These are phyloP conservation scores for Luffa aegyptiaca DNA, from an alignment of 306 rosid genomes.

Conservation along the genomic window DNA sequence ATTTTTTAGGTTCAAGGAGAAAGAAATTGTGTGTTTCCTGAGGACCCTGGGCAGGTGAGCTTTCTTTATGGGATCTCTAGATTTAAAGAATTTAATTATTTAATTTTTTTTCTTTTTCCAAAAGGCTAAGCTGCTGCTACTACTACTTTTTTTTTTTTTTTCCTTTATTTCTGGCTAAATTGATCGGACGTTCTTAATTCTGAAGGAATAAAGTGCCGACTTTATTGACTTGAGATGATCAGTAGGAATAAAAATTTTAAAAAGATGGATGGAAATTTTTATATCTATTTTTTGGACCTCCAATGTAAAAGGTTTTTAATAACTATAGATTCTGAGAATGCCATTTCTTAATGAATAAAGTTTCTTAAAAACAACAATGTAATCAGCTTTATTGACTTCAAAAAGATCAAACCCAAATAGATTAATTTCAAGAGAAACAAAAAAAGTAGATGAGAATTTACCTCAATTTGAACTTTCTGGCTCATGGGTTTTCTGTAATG, in stretches of 20 bases:
- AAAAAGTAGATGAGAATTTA: neutral
- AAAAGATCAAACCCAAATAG: neutral
- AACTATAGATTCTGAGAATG: neutral
- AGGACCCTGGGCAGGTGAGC: conserved; percentile 95
- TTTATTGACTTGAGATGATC: conserved; percentile 5
- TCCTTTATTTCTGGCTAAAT: neutral
- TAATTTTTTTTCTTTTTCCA: neutral
- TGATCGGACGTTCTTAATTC: neutral
- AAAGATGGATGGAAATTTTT: neutral
- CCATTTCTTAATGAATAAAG: neutral
- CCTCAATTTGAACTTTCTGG: neutral
- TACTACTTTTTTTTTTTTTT: neutral
- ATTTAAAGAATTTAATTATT: neutral
- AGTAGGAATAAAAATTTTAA: neutral
- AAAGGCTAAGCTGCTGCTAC: neutral
- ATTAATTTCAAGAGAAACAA: neutral
- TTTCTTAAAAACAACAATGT: neutral
- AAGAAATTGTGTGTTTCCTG: conserved; percentile 80
- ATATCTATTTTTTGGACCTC: neutral
- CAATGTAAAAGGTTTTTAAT: neutral
- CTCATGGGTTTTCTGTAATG: neutral
- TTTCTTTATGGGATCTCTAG: conserved; percentile 4
- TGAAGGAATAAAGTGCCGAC: neutral
- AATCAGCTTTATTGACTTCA: conserved; percentile 6
- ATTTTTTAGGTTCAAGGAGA: conserved; percentile 75